These are phyloP conservation scores for Magnaporthiopsis rhizophila DNA, from an alignment of 2,329 filamentous ascomycete genomes.

Conservation along the genomic window DNA sequence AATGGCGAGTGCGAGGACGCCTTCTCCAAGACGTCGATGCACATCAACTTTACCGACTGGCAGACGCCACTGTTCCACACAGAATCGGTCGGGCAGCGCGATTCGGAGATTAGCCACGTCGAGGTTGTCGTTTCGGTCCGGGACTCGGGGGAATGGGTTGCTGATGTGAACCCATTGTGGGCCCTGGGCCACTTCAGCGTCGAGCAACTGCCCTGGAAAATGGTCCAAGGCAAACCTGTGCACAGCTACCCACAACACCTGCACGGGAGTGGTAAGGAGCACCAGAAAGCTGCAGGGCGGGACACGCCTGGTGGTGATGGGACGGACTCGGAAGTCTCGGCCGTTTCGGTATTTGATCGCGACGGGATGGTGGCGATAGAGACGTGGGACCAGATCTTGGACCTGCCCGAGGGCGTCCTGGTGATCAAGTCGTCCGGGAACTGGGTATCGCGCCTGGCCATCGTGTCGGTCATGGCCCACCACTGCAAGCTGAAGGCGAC, in stretches of 20 bases:
- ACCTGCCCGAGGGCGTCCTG: neutral
- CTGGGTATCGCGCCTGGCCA: neutral
- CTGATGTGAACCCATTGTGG: neutral
- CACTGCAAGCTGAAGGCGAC: neutral
- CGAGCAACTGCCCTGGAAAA: no score
- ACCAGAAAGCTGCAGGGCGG: neutral
- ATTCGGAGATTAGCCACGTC: neutral
- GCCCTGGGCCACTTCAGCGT: neutral
- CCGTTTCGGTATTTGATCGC: no score
- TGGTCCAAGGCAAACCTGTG: no score
- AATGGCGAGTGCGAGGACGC: neutral
- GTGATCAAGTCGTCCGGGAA: neutral
- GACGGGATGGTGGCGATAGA: neutral
- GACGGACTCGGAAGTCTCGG: neutral
- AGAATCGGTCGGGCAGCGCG: neutral
- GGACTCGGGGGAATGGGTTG: neutral
- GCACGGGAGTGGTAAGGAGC: no score
- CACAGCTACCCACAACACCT: no score
- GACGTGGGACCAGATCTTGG: neutral
- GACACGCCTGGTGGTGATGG: neutral
- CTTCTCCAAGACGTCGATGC: neutral
- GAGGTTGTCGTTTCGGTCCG: neutral
- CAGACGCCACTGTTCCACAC: neutral
- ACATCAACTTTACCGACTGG: constrained; percentile 1
- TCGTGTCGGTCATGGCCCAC: neutral